These are phyloP conservation scores for Rugonectria rugulosa DNA, from an alignment of 2,329 filamentous ascomycete genomes.

Conservation along the genomic window DNA sequence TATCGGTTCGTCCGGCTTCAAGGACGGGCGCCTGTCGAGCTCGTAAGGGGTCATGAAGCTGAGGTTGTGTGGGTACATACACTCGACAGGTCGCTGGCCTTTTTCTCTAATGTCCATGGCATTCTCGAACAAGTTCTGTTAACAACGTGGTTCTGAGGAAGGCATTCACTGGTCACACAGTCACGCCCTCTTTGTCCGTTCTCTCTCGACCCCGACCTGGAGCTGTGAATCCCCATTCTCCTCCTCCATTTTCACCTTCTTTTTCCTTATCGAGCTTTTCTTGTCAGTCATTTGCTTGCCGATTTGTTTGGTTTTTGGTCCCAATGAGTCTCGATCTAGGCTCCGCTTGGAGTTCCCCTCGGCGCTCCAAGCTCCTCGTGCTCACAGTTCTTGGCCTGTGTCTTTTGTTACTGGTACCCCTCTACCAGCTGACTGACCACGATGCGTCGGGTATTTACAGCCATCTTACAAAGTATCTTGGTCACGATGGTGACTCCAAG, in stretches of 20 bases:
- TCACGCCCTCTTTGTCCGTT: constrained; percentile 10
- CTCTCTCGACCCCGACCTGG: too few relatives aligned
- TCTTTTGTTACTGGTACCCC: constrained; percentile 41
- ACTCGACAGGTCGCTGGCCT: constrained; percentile 16
- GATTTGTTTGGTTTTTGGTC: constrained; percentile 5
- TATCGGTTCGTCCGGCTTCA: constrained; percentile 29
- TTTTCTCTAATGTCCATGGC: constrained; percentile 1
- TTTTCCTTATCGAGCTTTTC: constrained; percentile 9
- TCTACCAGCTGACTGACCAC: constrained; percentile 42
- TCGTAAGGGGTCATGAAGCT: constrained; percentile 12
- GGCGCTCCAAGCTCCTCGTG: constrained; percentile 39
- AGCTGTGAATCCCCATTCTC: not conserved
- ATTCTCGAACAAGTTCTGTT: constrained; percentile 2
- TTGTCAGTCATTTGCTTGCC: constrained; percentile 17
- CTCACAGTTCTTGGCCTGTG: constrained; percentile 39
- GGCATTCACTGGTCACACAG: constrained; percentile 11
- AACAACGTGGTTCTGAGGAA: constrained; percentile 13
- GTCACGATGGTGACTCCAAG: constrained; percentile 45
- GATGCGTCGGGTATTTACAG: constrained; percentile 40
- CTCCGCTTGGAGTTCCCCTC: constrained; percentile 38
- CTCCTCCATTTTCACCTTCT: not conserved
- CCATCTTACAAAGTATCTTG: constrained; percentile 41
- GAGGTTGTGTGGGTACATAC: constrained; percentile 18
- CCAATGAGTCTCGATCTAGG: constrained; percentile 35
- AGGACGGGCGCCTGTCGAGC: constrained; percentile 18